A percentile compares a stretch with the other conserved stretches of the same genome.
phyloP scores from a whole-genome alignment of 352 stramenopile species.

The Plasmopara muralis region DNA sequence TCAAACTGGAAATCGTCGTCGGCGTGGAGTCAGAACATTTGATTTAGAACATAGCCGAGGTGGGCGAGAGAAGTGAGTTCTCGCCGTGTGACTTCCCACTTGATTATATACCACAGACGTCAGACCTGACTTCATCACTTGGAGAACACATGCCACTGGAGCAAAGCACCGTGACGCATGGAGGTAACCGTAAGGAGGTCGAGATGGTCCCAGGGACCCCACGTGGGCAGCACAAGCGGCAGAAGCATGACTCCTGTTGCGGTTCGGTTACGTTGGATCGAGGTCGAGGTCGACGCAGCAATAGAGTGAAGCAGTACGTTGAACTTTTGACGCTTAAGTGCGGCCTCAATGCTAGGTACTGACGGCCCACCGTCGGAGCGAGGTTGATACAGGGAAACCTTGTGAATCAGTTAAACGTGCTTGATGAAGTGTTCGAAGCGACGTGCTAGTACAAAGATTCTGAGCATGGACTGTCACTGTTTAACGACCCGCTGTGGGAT shows the following conservation, averaged over 20 bases:
- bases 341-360: background rate
- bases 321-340: background rate
- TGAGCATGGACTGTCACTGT: background rate
- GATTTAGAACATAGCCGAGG: background rate
- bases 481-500: background rate
- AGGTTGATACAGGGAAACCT: background rate
- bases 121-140: too few species aligned
- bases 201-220: background rate
- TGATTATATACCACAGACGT: background rate
- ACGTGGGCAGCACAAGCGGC: background rate
- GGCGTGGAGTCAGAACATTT: background rate
- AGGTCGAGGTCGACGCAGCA: background rate
- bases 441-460: background rate
- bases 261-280: background rate
- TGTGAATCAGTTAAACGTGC: background rate
- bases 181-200: background rate
- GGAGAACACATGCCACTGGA: background rate
- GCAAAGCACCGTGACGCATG: background rate
- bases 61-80: background rate
- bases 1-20: background rate
- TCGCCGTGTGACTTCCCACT: background rate
- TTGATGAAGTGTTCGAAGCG: too few species aligned
- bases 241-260: background rate
- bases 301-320: background rate
- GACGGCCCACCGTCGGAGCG: background rate